Evolutionary conservation across 768 basidiomycete species (phyloP).

Genomic region (Macrocybe gigantea): DNA sequence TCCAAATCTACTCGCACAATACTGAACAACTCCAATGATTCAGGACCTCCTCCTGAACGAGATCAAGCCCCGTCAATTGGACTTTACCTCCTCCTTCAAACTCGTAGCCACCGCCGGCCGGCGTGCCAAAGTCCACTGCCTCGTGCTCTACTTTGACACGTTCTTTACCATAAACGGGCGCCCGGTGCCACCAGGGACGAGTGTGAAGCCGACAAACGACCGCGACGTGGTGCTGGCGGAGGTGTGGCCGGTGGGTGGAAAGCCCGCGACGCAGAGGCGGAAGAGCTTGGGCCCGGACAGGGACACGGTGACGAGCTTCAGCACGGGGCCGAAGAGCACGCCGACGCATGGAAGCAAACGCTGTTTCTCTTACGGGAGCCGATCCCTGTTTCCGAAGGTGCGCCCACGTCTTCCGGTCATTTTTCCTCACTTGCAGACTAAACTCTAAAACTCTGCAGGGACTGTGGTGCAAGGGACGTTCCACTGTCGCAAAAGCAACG

Average conservation of each 20-base stretch:
- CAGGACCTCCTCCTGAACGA: conserved; percentile 74
- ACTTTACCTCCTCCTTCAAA: conserved; percentile 74
- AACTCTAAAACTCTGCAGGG: conserved; percentile 35
- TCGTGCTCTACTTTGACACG: conserved; percentile 92
- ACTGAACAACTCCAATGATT: neutral
- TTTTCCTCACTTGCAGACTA: neutral
- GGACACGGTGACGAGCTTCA: conserved; percentile 67
- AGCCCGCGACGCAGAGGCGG: conserved; percentile 51
- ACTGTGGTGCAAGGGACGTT: conserved; percentile 75
- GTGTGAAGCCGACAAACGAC: conserved; percentile 52
- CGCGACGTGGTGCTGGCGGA: conserved; percentile 65
- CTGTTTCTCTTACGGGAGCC: conserved; percentile 81
- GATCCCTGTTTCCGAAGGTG: conserved; percentile 70
- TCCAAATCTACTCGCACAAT: neutral
- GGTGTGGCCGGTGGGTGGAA: conserved; percentile 74
- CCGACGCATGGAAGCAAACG: conserved; percentile 98
- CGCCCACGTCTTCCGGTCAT: conserved; percentile 9
- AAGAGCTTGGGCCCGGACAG: conserved; percentile 47
- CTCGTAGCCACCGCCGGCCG: conserved; percentile 60
- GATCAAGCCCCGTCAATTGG: conserved; percentile 64
- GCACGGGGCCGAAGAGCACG: conserved; percentile 81
- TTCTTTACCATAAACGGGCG: conserved; percentile 70
- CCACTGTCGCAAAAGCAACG: conserved; percentile 71
- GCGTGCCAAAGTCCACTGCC: conserved; percentile 64
- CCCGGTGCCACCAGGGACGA: conserved; percentile 43